phyloP scores from a whole-genome alignment of 495 filamentous ascomycete species.

The Aspergillus wentii region DNA sequence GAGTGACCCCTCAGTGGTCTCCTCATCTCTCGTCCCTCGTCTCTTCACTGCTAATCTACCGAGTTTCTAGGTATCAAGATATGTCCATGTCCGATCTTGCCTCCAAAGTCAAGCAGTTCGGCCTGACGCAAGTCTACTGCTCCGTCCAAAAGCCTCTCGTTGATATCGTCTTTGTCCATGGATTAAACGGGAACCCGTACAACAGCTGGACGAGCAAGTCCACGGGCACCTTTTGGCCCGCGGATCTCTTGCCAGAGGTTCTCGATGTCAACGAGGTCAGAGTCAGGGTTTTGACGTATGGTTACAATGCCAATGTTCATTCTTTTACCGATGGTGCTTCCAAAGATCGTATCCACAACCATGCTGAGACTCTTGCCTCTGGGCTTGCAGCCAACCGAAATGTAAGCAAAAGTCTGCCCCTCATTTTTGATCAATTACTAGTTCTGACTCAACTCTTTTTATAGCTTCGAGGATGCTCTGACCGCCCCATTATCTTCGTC shows the following conservation, averaged over 20 bases:
- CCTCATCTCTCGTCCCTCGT: too few species aligned
- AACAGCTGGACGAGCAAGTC: slow-evolving; percentile 68
- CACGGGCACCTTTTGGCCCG: slow-evolving; percentile 69
- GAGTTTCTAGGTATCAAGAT: too few species aligned
- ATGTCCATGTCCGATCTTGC: slow-evolving; percentile 26
- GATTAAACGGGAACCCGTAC: slow-evolving; percentile 72
- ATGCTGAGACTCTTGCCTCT: slow-evolving; percentile 76
- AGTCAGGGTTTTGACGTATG: slow-evolving; percentile 73
- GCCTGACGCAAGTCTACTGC: slow-evolving; percentile 63
- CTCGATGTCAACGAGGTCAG: slow-evolving; percentile 55
- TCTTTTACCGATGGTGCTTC: slow-evolving; percentile 56
- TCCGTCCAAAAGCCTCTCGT: slow-evolving; percentile 39
- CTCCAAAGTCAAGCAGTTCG: slow-evolving; percentile 56
- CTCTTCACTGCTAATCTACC: too few species aligned
- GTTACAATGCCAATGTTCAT: slow-evolving; percentile 78
- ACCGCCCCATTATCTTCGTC: slow-evolving; percentile 78
- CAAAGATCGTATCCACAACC: slow-evolving; percentile 74
- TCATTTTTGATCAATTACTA: too few species aligned
- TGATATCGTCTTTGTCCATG: slow-evolving; percentile 73
- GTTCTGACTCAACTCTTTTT: slow-evolving; percentile 1
- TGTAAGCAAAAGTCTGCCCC: too few species aligned
- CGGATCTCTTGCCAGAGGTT: slow-evolving; percentile 64
- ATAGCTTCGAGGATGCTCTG: slow-evolving; percentile 48
- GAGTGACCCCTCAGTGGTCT: too few species aligned
- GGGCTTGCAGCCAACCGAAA: slow-evolving; percentile 53